A percentile compares a stretch with the other conserved stretches of the same genome.
phyloP scores from a whole-genome alignment of 2,329 filamentous ascomycete genomes.

The Neonectria punicea region DNA sequence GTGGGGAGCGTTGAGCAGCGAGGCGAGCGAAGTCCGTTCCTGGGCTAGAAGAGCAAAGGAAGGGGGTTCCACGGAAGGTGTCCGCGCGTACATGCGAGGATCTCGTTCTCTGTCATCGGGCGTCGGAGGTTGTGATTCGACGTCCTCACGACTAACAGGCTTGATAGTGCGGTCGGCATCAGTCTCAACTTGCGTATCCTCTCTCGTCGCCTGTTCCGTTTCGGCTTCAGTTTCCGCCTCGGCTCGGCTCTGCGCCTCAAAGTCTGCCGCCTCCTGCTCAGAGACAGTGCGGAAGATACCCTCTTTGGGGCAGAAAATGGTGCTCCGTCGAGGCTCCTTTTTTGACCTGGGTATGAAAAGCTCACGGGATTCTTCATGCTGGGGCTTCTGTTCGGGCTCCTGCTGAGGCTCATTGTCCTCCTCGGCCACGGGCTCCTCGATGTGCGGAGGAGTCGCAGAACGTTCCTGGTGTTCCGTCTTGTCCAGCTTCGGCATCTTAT shows the following conservation, averaged over 20 bases:
- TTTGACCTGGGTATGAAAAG: constrained; percentile 42
- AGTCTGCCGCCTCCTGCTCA: constrained; percentile 60
- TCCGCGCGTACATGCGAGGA: constrained; percentile 62
- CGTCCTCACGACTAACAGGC: constrained; percentile 5
- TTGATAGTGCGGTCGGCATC: constrained; percentile 19
- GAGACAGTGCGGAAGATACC: constrained; percentile 72
- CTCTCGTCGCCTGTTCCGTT: not conserved
- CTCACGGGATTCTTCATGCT: constrained; percentile 28
- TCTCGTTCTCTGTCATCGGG: constrained; percentile 47
- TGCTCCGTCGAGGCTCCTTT: constrained; percentile 59
- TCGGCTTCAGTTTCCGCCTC: constrained; percentile 34
- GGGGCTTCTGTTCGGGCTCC: not conserved
- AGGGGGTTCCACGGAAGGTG: constrained; percentile 71
- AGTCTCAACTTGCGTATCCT: constrained; percentile 19
- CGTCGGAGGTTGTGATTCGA: constrained; percentile 46
- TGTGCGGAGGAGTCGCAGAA: constrained; percentile 23
- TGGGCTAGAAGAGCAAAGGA: constrained; percentile 65
- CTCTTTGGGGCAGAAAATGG: constrained; percentile 69
- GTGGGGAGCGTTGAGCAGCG: constrained; percentile 68
- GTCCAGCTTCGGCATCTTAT: constrained; percentile 51
- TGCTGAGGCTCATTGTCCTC: constrained; percentile 11
- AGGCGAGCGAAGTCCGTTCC: constrained; percentile 68
- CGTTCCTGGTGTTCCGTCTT: constrained; percentile 41
- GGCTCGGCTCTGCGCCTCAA: constrained; percentile 48
- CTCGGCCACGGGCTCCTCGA: constrained; percentile 33